Percentiles rank a stretch among this genome's conserved stretches.
phyloP scores from a whole-genome alignment of 2,329 filamentous ascomycete genomes.

The Biscogniauxia mediterranea region DNA sequence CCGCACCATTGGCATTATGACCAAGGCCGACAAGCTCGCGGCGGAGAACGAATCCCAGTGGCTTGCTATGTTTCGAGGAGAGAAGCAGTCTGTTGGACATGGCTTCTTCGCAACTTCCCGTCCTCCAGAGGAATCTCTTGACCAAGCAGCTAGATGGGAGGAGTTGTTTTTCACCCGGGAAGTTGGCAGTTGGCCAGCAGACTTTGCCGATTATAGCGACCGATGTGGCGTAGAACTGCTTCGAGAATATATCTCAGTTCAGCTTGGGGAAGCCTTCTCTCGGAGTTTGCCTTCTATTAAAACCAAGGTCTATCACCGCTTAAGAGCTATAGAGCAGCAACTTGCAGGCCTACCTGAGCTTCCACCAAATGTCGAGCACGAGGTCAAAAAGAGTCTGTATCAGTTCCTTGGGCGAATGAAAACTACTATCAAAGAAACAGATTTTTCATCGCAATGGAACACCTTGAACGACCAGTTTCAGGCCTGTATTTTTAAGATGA shows the following conservation, averaged over 20 bases:
- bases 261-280: constrained; percentile 53
- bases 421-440: constrained; percentile 49
- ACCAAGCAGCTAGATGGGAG: constrained; percentile 51
- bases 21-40: constrained; percentile 73
- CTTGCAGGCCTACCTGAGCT: constrained; percentile 64
- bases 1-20: constrained; percentile 73
- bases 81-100: constrained; percentile 63
- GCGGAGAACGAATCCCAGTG: constrained; percentile 56
- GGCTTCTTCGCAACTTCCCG: constrained; percentile 78
- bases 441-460: constrained; percentile 37
- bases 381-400: constrained; percentile 59
- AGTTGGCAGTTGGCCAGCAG: constrained; percentile 44
- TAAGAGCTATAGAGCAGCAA: constrained; percentile 51
- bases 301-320: constrained; percentile 48
- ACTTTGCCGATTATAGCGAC: constrained; percentile 46
- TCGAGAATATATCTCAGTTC: constrained; percentile 50
- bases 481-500: constrained; percentile 32
- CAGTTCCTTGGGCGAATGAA: constrained; percentile 56
- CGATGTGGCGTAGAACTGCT: constrained; percentile 54
- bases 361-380: constrained; percentile 64
- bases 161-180: constrained; percentile 48
- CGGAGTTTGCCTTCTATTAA: constrained; percentile 54
- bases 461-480: constrained; percentile 34
- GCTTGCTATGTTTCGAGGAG: constrained; percentile 59
- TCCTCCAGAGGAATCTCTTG: constrained; percentile 54